Base-by-base conservation (phyloP, 345 rosid species). In the Melaleuca alternifolia region DNA sequence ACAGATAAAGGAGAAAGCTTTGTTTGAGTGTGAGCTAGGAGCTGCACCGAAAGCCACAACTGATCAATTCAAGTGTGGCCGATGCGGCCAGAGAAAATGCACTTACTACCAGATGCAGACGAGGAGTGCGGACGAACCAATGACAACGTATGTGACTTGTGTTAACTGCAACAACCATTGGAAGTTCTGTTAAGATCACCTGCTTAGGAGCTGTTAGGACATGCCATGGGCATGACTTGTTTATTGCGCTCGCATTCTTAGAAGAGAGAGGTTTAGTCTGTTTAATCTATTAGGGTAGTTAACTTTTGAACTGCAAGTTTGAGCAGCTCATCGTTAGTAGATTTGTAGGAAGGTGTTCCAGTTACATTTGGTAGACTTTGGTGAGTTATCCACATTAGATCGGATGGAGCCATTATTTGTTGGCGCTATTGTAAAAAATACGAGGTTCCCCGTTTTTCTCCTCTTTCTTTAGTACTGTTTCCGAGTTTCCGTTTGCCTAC, bases 81-180 rank as follows among this genome's bases (percentile, higher is more conserved):
- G 91, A 5, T 92, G 94, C 48, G 88, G 92, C 26, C 92, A 91
- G 79, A 87, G 92, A 52, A 89, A 85, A 84, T 85, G 87, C 84
- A 92, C 89, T 18, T 91, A 92, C 89, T 79, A 90, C 65, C 93
- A 90, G 86, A 86, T 92, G 91, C 94, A 92, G 89, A 93, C 93
- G 5, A 89, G 95, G 91, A 93, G 95, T 26, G 94, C 93, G 0
- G 93, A 93, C 85, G 94, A 93, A 85, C 94, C 95, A 5, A 93
- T 93, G 93, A 92, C 94, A 18, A 90, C 95, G 3, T 91, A 86
- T 11, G 93, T 92, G 57, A 93, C 93, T 2, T 93, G 95, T 84
- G 90, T 89, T 16, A 90, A 92, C 88, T 93, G 92, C 90, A 89
- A 89, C 11, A 87, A 93, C 85, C 90, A 82, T 83, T 93, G 94